phyloP scores from a whole-genome alignment of 768 basidiomycete species.

The Boletus insuetus region DNA sequence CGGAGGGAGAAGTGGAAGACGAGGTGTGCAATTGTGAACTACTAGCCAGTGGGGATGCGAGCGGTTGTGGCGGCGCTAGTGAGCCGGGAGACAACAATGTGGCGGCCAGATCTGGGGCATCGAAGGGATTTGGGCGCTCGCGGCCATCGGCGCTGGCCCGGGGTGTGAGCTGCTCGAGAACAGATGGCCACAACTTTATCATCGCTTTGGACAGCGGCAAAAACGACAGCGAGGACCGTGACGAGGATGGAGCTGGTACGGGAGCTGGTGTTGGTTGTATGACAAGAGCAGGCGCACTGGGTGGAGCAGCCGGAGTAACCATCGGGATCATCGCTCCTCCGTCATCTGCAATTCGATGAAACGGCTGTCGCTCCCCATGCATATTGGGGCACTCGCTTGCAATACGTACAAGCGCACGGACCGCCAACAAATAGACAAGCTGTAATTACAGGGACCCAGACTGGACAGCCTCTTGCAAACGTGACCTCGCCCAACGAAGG shows the following conservation, averaged over 20 bases:
- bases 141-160: conserved; percentile 41
- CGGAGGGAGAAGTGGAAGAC: conserved; percentile 11
- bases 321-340: conserved; percentile 14
- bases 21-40: conserved; percentile 13
- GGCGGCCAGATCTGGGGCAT: conserved; percentile 36
- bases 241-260: conserved; percentile 13
- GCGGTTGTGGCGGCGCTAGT: conserved; percentile 9
- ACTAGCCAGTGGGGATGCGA: not conserved
- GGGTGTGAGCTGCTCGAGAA: conserved; percentile 60
- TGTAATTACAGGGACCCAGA: conserved; percentile 5
- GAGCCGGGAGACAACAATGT: conserved; percentile 18
- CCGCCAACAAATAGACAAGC: not conserved
- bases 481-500: conserved; percentile 39
- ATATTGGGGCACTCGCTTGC: not conserved
- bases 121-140: conserved; percentile 63
- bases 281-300: not conserved
- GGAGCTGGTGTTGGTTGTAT: conserved; percentile 8
- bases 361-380: not conserved
- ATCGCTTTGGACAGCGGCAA: conserved; percentile 39
- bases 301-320: conserved; percentile 1
- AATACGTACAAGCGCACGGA: conserved; percentile 12
- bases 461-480: conserved; percentile 24
- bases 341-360: not conserved
- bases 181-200: conserved; percentile 67
- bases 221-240: conserved; percentile 21